phyloP scores from a whole-genome alignment of 106 monocot species.

The Dioscorea alata region DNA sequence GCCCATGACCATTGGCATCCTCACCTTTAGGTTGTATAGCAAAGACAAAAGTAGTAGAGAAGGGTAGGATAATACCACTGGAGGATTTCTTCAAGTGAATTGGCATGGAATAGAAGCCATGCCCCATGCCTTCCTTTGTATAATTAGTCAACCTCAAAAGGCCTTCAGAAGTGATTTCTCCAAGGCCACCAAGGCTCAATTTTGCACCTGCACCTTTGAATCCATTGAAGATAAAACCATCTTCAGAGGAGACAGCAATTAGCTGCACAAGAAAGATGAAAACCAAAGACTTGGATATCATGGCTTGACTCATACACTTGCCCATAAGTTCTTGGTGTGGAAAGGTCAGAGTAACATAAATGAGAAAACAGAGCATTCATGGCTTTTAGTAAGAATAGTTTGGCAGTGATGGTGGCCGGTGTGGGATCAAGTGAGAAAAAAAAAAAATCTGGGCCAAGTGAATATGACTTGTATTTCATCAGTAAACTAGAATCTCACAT shows the following conservation, averaged over 20 bases:
- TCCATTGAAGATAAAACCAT: slow-evolving; percentile 20
- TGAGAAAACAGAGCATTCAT: too few relatives aligned
- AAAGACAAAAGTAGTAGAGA: slow-evolving; percentile 2
- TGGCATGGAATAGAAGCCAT: slow-evolving; percentile 14
- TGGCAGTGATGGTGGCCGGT: too few relatives aligned
- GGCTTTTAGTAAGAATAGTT: too few relatives aligned
- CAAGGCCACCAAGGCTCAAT: slow-evolving; percentile 8
- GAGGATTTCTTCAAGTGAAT: neutral
- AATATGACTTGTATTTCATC: too few relatives aligned
- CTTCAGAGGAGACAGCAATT: neutral
- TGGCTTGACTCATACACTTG: too few relatives aligned
- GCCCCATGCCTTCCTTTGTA: slow-evolving; percentile 1
- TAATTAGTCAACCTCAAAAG: slow-evolving; percentile 13
- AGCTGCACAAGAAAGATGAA: neutral
- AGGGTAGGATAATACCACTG: slow-evolving; percentile 5
- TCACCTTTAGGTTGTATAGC: neutral
- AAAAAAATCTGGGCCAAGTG: too few relatives aligned
- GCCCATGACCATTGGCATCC: neutral
- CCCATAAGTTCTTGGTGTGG: too few relatives aligned
- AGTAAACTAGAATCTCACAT: too few relatives aligned
- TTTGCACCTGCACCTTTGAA: slow-evolving; percentile 7
- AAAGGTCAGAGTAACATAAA: too few relatives aligned
- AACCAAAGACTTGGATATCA: neutral
- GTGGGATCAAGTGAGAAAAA: too few relatives aligned
- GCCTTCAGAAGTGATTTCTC: slow-evolving; percentile 8